Conservation (phyloP, 2,329 filamentous ascomycete species). For the Ophiostoma populinum region DNA sequence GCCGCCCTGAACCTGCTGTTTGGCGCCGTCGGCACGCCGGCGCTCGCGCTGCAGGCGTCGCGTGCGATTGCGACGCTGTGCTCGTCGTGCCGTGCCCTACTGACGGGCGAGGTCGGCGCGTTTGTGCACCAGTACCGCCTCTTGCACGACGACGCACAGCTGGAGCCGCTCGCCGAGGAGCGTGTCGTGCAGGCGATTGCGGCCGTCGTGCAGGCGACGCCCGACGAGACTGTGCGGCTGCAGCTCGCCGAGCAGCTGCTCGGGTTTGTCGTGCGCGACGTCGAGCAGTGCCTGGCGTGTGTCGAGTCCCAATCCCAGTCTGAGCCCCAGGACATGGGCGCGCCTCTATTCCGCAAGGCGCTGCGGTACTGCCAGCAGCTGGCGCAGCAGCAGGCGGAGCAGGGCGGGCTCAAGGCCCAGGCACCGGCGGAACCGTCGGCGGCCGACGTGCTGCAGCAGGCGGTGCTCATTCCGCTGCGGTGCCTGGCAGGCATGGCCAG, state of each 20-base stretch:
- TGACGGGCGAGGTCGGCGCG: slow-evolving; percentile 48
- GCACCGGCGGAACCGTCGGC: too few species aligned
- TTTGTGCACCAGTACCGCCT: slow-evolving; percentile 56
- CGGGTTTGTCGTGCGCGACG: slow-evolving; percentile 43
- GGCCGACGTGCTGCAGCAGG: slow-evolving; percentile 29
- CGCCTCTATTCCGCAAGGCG: slow-evolving; percentile 12
- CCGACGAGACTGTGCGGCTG: slow-evolving; percentile 36
- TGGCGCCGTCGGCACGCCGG: slow-evolving; percentile 42
- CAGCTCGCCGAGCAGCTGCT: slow-evolving; percentile 40
- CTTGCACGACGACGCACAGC: slow-evolving; percentile 38
- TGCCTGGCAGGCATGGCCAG: slow-evolving; percentile 56
- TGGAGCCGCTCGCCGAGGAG: slow-evolving; percentile 56
- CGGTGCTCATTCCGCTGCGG: slow-evolving; percentile 39
- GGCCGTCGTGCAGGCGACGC: slow-evolving; percentile 55
- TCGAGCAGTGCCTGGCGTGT: slow-evolving; percentile 26
- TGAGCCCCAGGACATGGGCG: slow-evolving; percentile 1
- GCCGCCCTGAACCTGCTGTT: slow-evolving; percentile 61
- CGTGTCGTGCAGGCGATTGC: slow-evolving; percentile 58
- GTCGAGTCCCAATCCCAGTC: too few species aligned
- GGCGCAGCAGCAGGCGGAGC: slow-evolving; percentile 26
- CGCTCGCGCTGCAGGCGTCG: slow-evolving; percentile 36
- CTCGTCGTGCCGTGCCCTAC: slow-evolving; percentile 51
- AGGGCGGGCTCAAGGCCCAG: slow-evolving; percentile 32
- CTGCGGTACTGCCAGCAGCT: slow-evolving; percentile 14
- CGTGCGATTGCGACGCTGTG: slow-evolving; percentile 60